Base-by-base conservation (phyloP, 257 asterid genomes). In the Linaria vulgaris region DNA sequence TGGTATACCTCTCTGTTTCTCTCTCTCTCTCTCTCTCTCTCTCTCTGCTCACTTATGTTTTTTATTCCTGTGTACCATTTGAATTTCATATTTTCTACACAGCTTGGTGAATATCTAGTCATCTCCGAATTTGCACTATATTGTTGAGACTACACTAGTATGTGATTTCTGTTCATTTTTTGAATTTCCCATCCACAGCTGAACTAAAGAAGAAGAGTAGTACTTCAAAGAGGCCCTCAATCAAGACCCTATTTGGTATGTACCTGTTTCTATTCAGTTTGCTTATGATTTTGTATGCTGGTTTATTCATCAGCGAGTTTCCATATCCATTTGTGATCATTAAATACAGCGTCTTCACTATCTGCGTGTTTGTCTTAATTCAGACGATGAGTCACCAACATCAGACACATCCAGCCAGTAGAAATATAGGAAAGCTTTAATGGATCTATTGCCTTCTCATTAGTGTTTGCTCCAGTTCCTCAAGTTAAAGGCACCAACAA, bases 191-290 rank as follows among this genome's bases (percentile, higher is more conserved):
- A 51, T 70, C 64, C 11, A 16, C 91, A 92, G 99, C 96, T 75
- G 97, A 92, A 78, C 59, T 92, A 67, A 87, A 89, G 94, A 92
- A 92, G 94, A 89, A 89, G 76, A 82, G 19, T 61, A 74, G 81
- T 72, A 87, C 78, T 67, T 58, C 96, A 39, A 89, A 82, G 85
- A 80, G 91, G 79, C 96, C 97, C 44, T 73, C 97, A 63, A 79
- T 92, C 74, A 92, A 89, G 76, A 68, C 95, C 43, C 87, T 92
- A 49, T 92, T 92, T 25, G 99, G 99, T 92, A 87, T 54, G 89
- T 67, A 58, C 57, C 13, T 64, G 20, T 25, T 50, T 37, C 30
- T 41, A 20, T 54, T 30, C 24, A 27, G 17, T n/a, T 61, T 56
- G 31, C 21, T 59, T 44, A 44, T 44, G 13, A 44, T 44, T n/a